phyloP scores from a whole-genome alignment of 2,329 filamentous ascomycete genomes.

The Chrysoporthe deuterocubensis region DNA sequence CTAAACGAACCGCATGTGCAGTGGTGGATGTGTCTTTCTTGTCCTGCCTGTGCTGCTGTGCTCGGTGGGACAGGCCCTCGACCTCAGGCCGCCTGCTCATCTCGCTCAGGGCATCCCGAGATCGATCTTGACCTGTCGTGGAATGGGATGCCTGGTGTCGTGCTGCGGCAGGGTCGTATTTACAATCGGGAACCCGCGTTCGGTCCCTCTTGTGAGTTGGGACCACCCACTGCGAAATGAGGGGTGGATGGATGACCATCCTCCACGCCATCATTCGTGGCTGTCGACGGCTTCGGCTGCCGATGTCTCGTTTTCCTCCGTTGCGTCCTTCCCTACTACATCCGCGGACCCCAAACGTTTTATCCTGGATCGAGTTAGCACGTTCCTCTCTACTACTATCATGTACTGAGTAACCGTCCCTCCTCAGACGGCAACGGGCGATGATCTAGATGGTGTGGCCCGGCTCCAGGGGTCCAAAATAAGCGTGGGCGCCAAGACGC shows the following conservation, averaged over 20 bases:
- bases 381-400: too few relatives aligned
- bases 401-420: too few relatives aligned
- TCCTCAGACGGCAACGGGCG: too few relatives aligned
- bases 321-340: not conserved
- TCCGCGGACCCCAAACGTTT: not conserved
- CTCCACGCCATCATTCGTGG: not conserved
- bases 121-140: not conserved
- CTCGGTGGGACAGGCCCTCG: slow-evolving; percentile 1
- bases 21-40: not conserved
- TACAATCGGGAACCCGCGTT: not conserved
- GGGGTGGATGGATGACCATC: not conserved
- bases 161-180: too few relatives aligned
- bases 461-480: not conserved
- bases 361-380: slow-evolving; percentile 11
- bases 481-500: not conserved
- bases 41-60: not conserved
- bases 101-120: not conserved
- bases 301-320: not conserved
- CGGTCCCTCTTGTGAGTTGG: not conserved
- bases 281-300: not conserved
- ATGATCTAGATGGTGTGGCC: not conserved
- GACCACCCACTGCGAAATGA: not conserved
- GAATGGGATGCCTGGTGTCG: not conserved
- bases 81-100: not conserved
- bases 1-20: not conserved